Base-by-base conservation (phyloP, 306 rosid genomes). In the Echinosophora koreensis region DNA sequence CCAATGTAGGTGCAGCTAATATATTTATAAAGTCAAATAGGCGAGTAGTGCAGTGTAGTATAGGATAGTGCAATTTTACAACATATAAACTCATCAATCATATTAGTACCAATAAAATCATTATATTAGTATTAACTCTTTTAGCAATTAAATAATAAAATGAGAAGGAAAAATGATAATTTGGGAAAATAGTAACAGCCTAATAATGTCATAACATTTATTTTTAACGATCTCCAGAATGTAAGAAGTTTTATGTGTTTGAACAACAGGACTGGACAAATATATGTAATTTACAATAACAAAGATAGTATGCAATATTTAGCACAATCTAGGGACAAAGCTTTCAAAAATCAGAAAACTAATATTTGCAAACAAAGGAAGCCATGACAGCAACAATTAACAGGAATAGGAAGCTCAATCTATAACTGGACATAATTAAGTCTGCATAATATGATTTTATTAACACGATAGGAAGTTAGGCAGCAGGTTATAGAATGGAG, bases 101-200 rank as follows among this genome's bases (percentile, higher is more conserved):
- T 22, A 22, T 22, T 22, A 22, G 22, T 22, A 22, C 22, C 22
- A 22, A 22, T 22, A 30, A 3, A 30, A 15, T 49, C 64, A 2
- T 16, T 54, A 69, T 28, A 73, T 28, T 47, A 69, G 35, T 50
- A n/a, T 22, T 6, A 27, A 69, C 15, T 46, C 17, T 13, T 60
- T 51, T 27, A 32, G 51, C 42, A 73, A 50, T 59, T 59, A 72
- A 74, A 61, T 51, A 78, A 52, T 32, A 9, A 39, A 60, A 73
- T 17, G 34, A 64, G 57, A 61, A 63, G 12, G 32, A 50, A 37
- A 6, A 38, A 22, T 22, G 10, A 17, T 8, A 9, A 50, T 52
- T 61, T 34, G 11, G 10, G 18, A 18, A 8, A 7, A 42, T 11
- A 11, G 41, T 27, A 30, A 28, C 8, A 28, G 9, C 10, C 27